A percentile compares a stretch with the other conserved stretches of the same genome.
Evolutionary conservation across 1,284 basidiomycete genomes (phyloP).

Genomic region (Cystobasidium pallidum): DNA sequence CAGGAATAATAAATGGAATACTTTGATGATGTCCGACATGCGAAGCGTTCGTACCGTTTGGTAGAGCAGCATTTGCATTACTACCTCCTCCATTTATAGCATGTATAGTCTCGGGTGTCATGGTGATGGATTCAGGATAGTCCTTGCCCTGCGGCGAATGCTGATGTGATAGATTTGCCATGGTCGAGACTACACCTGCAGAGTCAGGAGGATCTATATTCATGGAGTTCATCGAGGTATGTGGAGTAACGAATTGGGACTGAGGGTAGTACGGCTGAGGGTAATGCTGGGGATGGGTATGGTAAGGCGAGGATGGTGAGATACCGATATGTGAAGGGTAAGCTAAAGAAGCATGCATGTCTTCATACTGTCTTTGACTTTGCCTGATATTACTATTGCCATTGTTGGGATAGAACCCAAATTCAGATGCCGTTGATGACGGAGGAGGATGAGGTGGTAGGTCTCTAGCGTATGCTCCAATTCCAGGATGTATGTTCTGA

Average conservation of each 20-base stretch:
- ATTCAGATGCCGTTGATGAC: too few species aligned
- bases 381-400: not conserved
- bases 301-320: conserved; percentile 8
- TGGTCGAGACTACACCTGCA: not conserved
- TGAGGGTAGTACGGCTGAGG: not conserved
- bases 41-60: not conserved
- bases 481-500: conserved; percentile 3
- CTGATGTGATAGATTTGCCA: conserved; percentile 10
- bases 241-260: not conserved
- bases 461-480: not conserved
- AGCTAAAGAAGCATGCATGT: conserved; percentile 27
- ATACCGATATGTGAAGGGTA: conserved; percentile 17
- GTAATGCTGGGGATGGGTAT: conserved; percentile 10
- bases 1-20: conserved; percentile 23
- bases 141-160: not conserved
- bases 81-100: not conserved
- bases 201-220: not conserved
- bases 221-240: not conserved
- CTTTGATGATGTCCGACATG: not conserved
- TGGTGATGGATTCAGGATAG: conserved; percentile 3
- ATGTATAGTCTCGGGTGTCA: conserved; percentile 9
- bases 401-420: not conserved
- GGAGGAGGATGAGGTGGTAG: not conserved
- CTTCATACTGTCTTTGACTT: conserved; percentile 23
- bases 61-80: not conserved